Conservation (phyloP, 169 alveolate genomes). For the Babesia ovis region DNA sequence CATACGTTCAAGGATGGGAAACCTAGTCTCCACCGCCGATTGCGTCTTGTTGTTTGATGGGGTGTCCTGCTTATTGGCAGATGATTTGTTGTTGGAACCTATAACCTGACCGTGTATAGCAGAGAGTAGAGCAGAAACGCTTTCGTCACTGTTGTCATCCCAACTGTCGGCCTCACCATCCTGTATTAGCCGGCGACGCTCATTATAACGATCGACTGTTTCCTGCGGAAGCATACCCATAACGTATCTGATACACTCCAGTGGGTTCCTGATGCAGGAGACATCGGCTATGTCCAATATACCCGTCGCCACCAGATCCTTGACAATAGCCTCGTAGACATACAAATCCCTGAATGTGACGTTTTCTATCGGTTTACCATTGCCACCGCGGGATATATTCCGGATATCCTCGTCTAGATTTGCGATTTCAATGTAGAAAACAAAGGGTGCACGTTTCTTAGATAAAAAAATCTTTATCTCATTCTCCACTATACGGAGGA, state of each 20-base stretch:
- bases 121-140: conserved; percentile 28
- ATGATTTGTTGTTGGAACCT: conserved; percentile 7
- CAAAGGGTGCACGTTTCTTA: conserved; percentile 85
- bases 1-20: conserved; percentile 59
- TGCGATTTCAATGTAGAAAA: conserved; percentile 85
- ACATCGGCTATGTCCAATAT: conserved; percentile 46
- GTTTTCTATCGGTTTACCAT: background rate
- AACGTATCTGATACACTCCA: conserved; percentile 66
- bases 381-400: conserved; percentile 6
- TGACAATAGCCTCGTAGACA: conserved; percentile 63
- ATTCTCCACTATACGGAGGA: conserved; percentile 76
- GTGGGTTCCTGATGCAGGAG: conserved; percentile 55
- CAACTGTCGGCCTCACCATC: conserved; percentile 16
- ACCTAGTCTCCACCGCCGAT: conserved; percentile 18
- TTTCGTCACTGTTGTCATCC: conserved; percentile 5
- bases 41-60: background rate
- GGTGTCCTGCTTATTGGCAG: background rate
- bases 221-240: conserved; percentile 67
- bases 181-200: conserved; percentile 7
- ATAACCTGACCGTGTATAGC: conserved; percentile 29
- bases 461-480: conserved; percentile 84
- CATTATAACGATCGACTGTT: conserved; percentile 51
- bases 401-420: conserved; percentile 84
- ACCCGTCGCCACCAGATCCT: conserved; percentile 51
- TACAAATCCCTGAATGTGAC: conserved; percentile 46